Evolutionary conservation across 2,329 filamentous ascomycete species (phyloP).

Genomic region (Cladosporium sp.): DNA sequence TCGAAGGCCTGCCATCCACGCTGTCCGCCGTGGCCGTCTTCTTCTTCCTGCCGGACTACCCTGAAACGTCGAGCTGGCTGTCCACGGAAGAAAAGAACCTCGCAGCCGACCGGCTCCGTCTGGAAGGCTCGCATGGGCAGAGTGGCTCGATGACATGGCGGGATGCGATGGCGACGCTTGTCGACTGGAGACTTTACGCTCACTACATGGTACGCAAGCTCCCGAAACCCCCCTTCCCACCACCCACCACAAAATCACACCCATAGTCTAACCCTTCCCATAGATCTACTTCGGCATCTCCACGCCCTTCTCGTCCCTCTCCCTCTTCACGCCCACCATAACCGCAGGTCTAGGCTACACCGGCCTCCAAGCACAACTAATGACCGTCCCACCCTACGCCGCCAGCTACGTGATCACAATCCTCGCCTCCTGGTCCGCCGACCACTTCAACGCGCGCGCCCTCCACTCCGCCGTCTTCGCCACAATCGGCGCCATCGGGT

Average conservation of each 20-base stretch:
- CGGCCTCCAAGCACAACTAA: slow-evolving; percentile 42
- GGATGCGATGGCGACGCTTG: slow-evolving; percentile 45
- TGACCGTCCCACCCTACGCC: slow-evolving; percentile 32
- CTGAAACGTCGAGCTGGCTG: slow-evolving; percentile 44
- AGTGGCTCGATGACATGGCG: slow-evolving; percentile 44
- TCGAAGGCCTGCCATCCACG: slow-evolving; percentile 45
- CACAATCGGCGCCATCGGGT: slow-evolving; percentile 51
- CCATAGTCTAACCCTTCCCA: background rate
- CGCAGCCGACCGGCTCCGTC: slow-evolving; percentile 37
- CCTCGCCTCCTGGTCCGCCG: slow-evolving; percentile 51
- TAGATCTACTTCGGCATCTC: slow-evolving; percentile 49
- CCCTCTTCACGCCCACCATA: slow-evolving; percentile 39
- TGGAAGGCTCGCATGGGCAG: slow-evolving; percentile 40
- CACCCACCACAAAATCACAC: background rate
- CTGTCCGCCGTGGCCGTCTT: slow-evolving; percentile 51
- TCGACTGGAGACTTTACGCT: slow-evolving; percentile 49
- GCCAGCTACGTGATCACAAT: slow-evolving; percentile 46
- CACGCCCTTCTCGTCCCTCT: slow-evolving; percentile 25
- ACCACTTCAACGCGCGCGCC: slow-evolving; percentile 56
- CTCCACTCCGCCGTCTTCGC: slow-evolving; percentile 49
- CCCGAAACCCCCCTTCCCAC: background rate
- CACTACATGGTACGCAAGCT: slow-evolving; percentile 50
- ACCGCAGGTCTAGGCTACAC: slow-evolving; percentile 61
- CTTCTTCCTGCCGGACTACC: slow-evolving; percentile 51
- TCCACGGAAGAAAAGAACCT: slow-evolving; percentile 41